These are phyloP conservation scores for Citrullus amarus DNA, from an alignment of 306 rosid genomes.

Conservation along the genomic window DNA sequence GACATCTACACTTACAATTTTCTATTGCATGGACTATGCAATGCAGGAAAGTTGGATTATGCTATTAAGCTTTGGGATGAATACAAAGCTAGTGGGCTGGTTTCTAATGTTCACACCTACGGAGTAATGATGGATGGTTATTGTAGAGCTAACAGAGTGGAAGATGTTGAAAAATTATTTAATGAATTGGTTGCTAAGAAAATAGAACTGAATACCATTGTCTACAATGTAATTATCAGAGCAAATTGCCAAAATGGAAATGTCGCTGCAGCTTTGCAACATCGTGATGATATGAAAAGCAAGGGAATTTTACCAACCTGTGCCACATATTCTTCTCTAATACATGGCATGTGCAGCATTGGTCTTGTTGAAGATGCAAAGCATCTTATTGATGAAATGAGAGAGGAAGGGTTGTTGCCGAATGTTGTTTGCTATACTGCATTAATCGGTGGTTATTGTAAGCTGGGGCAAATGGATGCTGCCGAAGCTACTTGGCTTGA, in stretches of 20 bases:
- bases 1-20: conserved; percentile 52
- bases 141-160: conserved; percentile 40
- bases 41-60: conserved; percentile 47
- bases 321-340: conserved; percentile 57
- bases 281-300: conserved; percentile 42
- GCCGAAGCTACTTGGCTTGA: conserved; percentile 27
- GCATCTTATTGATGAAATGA: conserved; percentile 41
- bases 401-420: conserved; percentile 45
- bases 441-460: conserved; percentile 58
- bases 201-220: conserved; percentile 45
- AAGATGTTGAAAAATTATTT: conserved; percentile 41
- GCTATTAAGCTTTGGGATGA: conserved; percentile 41
- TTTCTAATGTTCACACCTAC: conserved; percentile 49
- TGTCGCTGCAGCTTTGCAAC: conserved; percentile 39
- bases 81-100: conserved; percentile 28
- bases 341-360: conserved; percentile 54
- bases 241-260: conserved; percentile 37
- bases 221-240: conserved; percentile 50
- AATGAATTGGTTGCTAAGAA: conserved; percentile 28
- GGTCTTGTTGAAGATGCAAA: conserved; percentile 47
- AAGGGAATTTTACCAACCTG: conserved; percentile 36
- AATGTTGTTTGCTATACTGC: conserved; percentile 58
- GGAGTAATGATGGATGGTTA: conserved; percentile 56
- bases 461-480: conserved; percentile 53
- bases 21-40: conserved; percentile 42